Percentiles rank a stretch among this genome's conserved stretches.
These are phyloP conservation scores for Daldinia loculata DNA, from an alignment of 495 filamentous ascomycete genomes.

Conservation along the genomic window DNA sequence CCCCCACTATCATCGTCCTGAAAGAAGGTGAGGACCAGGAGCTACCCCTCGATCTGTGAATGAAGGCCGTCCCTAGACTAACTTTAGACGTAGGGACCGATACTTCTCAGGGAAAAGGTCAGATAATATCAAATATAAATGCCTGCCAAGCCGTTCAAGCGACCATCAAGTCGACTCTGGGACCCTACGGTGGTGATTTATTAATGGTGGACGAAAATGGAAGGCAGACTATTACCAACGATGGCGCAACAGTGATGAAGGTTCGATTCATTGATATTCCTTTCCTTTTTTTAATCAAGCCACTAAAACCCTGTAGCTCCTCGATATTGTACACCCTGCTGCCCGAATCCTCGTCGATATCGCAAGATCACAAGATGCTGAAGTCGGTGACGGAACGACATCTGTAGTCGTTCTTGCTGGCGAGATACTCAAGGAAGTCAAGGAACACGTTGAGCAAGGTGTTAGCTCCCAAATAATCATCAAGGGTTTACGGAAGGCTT, in stretches of 20 bases:
- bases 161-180: constrained; percentile 92
- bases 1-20: constrained; percentile 97
- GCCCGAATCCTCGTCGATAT: constrained; percentile 98
- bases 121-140: constrained; percentile 98
- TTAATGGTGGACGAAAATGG: constrained; percentile 96
- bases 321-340: constrained; percentile 98
- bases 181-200: constrained; percentile 97
- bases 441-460: constrained; percentile 93
- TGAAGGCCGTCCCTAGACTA: constrained; percentile 33
- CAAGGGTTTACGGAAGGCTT: constrained; percentile 91
- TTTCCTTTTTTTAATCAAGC: neutral
- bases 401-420: constrained; percentile 96
- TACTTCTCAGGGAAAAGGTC: constrained; percentile 93
- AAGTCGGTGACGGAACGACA: constrained; percentile 97
- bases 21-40: constrained; percentile 81
- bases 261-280: constrained; percentile 54
- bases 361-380: constrained; percentile 97
- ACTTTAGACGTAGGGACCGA: constrained; percentile 77
- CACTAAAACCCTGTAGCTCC: constrained; percentile 65
- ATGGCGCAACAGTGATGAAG: constrained; percentile 99
- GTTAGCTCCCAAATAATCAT: constrained; percentile 97
- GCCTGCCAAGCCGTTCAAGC: constrained; percentile 97
- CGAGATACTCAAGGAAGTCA: constrained; percentile 95
- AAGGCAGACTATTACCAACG: constrained; percentile 96
- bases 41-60: constrained; percentile 32